phyloP scores from a whole-genome alignment of 139 green algal species.

The Diplosphaera chodatii region DNA sequence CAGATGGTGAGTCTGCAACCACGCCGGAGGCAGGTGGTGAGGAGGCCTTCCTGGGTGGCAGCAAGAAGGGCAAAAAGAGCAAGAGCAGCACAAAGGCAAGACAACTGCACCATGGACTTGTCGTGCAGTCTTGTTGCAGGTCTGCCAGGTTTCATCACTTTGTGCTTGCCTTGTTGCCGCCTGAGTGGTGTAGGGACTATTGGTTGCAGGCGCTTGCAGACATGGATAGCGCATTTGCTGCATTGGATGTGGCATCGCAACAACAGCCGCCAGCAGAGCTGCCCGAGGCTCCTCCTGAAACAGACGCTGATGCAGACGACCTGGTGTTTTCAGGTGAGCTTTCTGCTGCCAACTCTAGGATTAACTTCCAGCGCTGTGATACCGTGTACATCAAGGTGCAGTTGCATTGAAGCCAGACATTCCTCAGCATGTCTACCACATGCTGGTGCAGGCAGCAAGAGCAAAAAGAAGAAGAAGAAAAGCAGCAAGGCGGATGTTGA shows the following conservation, averaged over 20 bases:
- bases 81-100: constrained; percentile 39
- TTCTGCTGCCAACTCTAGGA: not conserved
- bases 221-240: constrained; percentile 45
- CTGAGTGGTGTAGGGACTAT: too few relatives aligned
- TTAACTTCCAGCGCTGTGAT: too few relatives aligned
- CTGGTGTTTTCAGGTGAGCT: not conserved
- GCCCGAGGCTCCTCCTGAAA: too few relatives aligned
- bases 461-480: constrained; percentile 42
- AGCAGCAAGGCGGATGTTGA: constrained; percentile 24
- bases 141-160: too few relatives aligned
- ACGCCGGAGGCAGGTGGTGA: constrained; percentile 36
- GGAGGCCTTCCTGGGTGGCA: not conserved
- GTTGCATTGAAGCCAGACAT: too few relatives aligned
- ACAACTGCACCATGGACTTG: too few relatives aligned
- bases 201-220: constrained; percentile 14
- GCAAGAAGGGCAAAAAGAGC: constrained; percentile 47
- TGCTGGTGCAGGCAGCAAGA: constrained; percentile 16
- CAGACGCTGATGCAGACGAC: constrained; percentile 6
- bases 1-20: not conserved
- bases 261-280: constrained; percentile 2
- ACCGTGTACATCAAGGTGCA: too few relatives aligned
- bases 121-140: too few relatives aligned
- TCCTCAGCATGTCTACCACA: too few relatives aligned
- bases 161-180: too few relatives aligned
- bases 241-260: constrained; percentile 31